Percentiles rank a stretch among this genome's conserved stretches.
These are phyloP conservation scores for Phycomyces blakesleeanus DNA, from an alignment of 192 early-diverging fungal species.

Conservation along the genomic window DNA sequence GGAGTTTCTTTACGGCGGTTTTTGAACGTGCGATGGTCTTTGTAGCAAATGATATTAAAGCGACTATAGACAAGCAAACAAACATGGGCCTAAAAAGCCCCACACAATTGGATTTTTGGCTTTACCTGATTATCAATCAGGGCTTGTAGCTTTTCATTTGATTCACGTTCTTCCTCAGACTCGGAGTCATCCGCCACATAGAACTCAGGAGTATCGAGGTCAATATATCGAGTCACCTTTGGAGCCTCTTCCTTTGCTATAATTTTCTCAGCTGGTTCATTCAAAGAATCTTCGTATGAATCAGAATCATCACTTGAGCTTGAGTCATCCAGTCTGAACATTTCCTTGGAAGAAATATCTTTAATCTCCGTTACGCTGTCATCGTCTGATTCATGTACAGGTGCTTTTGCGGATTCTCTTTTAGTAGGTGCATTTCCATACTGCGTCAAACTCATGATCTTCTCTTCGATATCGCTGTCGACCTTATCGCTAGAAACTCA, in stretches of 20 bases:
- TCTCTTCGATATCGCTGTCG: constrained; percentile 6
- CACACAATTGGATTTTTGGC: background rate
- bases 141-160: background rate
- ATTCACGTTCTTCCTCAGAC: constrained; percentile 11
- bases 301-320: no score
- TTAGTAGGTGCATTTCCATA: background rate
- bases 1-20: background rate
- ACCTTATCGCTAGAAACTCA: constrained; percentile 7
- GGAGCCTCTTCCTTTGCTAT: background rate
- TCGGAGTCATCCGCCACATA: constrained; percentile 2
- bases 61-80: background rate
- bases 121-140: constrained; percentile 14
- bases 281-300: no score
- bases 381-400: background rate
- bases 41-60: background rate
- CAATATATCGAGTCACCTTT: background rate
- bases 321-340: no score
- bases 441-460: constrained; percentile 6
- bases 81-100: background rate
- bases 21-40: background rate
- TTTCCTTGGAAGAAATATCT: no score
- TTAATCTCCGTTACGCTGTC: background rate
- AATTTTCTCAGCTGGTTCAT: background rate
- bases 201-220: background rate
- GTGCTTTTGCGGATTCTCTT: background rate